A percentile compares a stretch with the other conserved stretches of the same genome.
Evolutionary conservation across 2,329 filamentous ascomycete species (phyloP).

Genomic region (Cladophialophora psammophila): DNA sequence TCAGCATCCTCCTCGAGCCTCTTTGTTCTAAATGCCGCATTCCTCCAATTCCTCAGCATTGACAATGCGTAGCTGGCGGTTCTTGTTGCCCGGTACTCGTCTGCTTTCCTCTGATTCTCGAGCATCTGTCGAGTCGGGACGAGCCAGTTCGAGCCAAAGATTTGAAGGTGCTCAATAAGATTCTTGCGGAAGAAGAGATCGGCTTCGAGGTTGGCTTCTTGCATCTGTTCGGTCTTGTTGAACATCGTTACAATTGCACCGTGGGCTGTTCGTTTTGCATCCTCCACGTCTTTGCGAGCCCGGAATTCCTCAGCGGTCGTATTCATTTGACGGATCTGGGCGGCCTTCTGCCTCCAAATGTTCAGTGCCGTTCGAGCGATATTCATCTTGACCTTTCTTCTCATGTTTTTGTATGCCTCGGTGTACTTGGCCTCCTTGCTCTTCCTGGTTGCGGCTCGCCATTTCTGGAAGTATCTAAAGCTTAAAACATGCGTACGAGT

Average conservation of each 20-base stretch:
- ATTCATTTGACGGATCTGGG: conserved; percentile 25
- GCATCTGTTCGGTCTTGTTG: conserved; percentile 25
- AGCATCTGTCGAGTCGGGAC: conserved; percentile 29
- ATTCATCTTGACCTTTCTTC: conserved; percentile 33
- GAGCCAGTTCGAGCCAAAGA: conserved; percentile 35
- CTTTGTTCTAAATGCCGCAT: conserved; percentile 26
- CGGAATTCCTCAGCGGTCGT: conserved; percentile 29
- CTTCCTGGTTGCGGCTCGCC: conserved; percentile 20
- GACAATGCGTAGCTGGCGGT: conserved; percentile 26
- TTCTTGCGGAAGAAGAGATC: conserved; percentile 24
- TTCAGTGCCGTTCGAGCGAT: conserved; percentile 31
- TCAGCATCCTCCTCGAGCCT: conserved; percentile 35
- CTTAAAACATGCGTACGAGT: conserved; percentile 26
- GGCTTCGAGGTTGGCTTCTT: conserved; percentile 19
- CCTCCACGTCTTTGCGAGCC: conserved; percentile 25
- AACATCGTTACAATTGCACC: conserved; percentile 32
- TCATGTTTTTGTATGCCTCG: conserved; percentile 34
- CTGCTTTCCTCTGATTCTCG: conserved; percentile 29
- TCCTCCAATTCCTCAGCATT: conserved; percentile 30
- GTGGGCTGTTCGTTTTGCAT: conserved; percentile 25
- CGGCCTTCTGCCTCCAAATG: conserved; percentile 28
- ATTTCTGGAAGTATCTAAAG: conserved; percentile 28
- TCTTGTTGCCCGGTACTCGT: conserved; percentile 33
- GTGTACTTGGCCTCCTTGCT: conserved; percentile 32
- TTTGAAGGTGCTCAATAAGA: conserved; percentile 22